Conservation (phyloP, 768 basidiomycete species). For the Chalciporus chontae region DNA sequence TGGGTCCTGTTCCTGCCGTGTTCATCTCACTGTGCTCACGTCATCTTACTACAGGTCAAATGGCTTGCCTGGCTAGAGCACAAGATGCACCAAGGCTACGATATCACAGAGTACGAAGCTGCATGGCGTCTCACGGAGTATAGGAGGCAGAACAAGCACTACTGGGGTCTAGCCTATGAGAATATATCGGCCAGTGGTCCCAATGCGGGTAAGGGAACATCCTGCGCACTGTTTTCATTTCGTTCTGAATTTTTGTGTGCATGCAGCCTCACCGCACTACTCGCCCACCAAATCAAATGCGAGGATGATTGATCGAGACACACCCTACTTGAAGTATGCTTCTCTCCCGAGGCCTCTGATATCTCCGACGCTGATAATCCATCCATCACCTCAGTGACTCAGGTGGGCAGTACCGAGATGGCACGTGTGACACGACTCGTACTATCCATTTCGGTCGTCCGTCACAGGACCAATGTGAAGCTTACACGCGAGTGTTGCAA, state of each 20-base stretch:
- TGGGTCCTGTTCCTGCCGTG: slow-evolving; percentile 37
- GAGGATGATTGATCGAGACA: slow-evolving; percentile 68
- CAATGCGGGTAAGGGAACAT: slow-evolving; percentile 62
- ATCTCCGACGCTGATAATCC: slow-evolving; percentile 13
- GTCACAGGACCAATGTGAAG: slow-evolving; percentile 80
- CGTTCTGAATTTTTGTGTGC: background rate
- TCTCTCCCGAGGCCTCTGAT: slow-evolving; percentile 4
- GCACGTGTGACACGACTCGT: slow-evolving; percentile 83
- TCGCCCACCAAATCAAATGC: slow-evolving; percentile 66
- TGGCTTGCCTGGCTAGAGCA: slow-evolving; percentile 93
- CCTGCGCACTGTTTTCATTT: background rate
- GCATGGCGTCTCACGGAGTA: slow-evolving; percentile 79
- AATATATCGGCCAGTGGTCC: slow-evolving; percentile 87
- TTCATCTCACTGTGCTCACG: slow-evolving; percentile 9
- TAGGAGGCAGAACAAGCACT: slow-evolving; percentile 65
- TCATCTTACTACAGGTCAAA: slow-evolving; percentile 41
- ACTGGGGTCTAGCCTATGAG: slow-evolving; percentile 84
- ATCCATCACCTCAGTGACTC: slow-evolving; percentile 63
- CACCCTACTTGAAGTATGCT: slow-evolving; percentile 86
- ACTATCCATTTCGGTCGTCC: slow-evolving; percentile 88
- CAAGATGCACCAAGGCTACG: slow-evolving; percentile 70
- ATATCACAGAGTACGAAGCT: slow-evolving; percentile 91
- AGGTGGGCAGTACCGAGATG: slow-evolving; percentile 86
- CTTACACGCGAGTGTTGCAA: slow-evolving; percentile 93
- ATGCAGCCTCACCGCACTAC: slow-evolving; percentile 86